A percentile compares a stretch with the other conserved stretches of the same genome.
phyloP scores from a whole-genome alignment of 2,329 filamentous ascomycete species.

The Saccharata proteae region DNA sequence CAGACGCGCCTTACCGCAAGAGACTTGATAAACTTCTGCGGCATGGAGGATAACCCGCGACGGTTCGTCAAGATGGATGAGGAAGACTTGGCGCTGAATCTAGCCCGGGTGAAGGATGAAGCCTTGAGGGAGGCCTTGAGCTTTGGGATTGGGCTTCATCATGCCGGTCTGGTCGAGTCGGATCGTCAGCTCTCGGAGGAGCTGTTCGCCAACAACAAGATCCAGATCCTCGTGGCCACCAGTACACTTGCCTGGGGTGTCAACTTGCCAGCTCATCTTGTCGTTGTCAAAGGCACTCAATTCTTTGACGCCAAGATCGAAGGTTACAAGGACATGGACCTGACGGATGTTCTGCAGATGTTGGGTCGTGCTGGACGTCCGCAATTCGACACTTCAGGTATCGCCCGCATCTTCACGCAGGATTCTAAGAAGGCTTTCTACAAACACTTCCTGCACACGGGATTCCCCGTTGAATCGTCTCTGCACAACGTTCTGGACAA shows the following conservation, averaged over 20 bases:
- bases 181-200: constrained; percentile 88
- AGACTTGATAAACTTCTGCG: constrained; percentile 92
- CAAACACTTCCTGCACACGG: constrained; percentile 96
- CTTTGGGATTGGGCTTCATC: constrained; percentile 94
- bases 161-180: constrained; percentile 90
- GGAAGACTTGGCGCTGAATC: constrained; percentile 78
- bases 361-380: constrained; percentile 87
- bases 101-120: constrained; percentile 85
- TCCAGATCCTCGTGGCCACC: constrained; percentile 90
- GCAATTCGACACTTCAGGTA: constrained; percentile 91
- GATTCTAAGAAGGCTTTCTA: constrained; percentile 98
- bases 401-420: constrained; percentile 94
- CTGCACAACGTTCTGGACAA: constrained; percentile 95
- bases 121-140: constrained; percentile 86
- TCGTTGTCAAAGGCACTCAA: constrained; percentile 96
- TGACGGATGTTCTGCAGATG: constrained; percentile 98
- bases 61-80: constrained; percentile 91
- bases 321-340: constrained; percentile 96
- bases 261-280: constrained; percentile 89
- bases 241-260: constrained; percentile 97
- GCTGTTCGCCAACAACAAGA: constrained; percentile 93
- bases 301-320: constrained; percentile 97
- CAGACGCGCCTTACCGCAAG: constrained; percentile 93
- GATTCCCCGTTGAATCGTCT: constrained; percentile 93
- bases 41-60: constrained; percentile 95